Evolutionary conservation across 805 yeast species (phyloP).

Genomic region (Hagleromyces aurorensis): DNA sequence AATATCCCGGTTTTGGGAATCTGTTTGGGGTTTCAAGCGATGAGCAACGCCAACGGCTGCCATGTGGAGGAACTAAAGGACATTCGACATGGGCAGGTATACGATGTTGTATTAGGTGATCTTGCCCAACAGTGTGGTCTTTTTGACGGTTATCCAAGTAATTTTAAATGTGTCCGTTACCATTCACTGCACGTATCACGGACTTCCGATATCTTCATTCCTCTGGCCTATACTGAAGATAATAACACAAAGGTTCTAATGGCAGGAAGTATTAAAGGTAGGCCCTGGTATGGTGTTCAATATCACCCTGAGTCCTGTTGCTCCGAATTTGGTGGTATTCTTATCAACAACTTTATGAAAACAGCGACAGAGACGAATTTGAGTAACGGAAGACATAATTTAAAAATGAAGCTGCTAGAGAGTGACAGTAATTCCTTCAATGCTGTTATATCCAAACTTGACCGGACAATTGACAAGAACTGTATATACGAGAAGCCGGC

Average conservation of each 20-base stretch:
- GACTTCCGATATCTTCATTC: conserved; percentile 32
- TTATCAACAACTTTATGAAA: conserved; percentile 50
- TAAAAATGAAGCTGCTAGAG: conserved; percentile 7
- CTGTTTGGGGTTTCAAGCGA: conserved; percentile 85
- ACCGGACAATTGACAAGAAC: conserved; percentile 21
- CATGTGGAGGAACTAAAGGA: conserved; percentile 42
- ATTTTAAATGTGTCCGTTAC: conserved; percentile 70
- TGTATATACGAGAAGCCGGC: conserved; percentile 15
- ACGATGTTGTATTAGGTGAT: conserved; percentile 33
- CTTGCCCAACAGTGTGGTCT: conserved; percentile 25
- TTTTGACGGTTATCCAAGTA: conserved; percentile 35
- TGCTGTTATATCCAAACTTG: conserved; percentile 6
- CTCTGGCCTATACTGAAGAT: conserved; percentile 55
- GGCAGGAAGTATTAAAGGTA: conserved; percentile 60
- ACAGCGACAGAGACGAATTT: conserved; percentile 22
- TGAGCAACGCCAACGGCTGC: conserved; percentile 59
- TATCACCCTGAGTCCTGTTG: conserved; percentile 96
- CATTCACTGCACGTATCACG: conserved; percentile 65
- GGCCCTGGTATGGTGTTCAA: conserved; percentile 89
- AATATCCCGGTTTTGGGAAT: conserved; percentile 75
- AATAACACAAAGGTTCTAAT: conserved; percentile 46
- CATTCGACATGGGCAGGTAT: conserved; percentile 83
- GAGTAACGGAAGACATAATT: conserved; percentile 14
- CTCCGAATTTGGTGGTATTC: conserved; percentile 53
- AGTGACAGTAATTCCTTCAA: conserved; percentile 2